Evolutionary conservation across 345 rosid species (phyloP), one percentile per base, ranked within the genome.

Genomic region (Hypericum androsaemum): DNA sequence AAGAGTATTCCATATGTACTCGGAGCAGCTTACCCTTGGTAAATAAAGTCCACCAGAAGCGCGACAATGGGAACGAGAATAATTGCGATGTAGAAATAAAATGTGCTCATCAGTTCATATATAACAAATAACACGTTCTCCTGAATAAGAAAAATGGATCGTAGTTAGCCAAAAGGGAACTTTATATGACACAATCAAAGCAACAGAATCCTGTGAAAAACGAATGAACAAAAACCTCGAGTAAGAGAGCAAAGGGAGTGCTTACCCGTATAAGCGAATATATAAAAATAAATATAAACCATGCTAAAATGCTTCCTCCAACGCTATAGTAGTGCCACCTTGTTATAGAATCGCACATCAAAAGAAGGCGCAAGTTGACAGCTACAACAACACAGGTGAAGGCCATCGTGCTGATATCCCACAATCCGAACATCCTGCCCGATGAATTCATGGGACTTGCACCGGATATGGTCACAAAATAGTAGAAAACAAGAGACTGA

Each of bases 391-490:
- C 84, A 70, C 97, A 83, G 36, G 97, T 86, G 78, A 88, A 94
- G 43, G 86, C 95, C 86, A 88, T 66, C 6, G 99, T 94, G 83
- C 99, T 88, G 70, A 94, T 82, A 59, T 94, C 99, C 99, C 99
- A 94, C 8, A 78, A 78, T 54, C 99, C 99, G 61, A 94, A 86
- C 38, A 76, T 68, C 86, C 64, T 82, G 53, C 99, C 97, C 0
- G 84, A 80, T 58, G 85, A 76, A 68, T 77, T 82, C 65, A 67
- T 68, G 57, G 83, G 89, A 15, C 75, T 56, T 15, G 68, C 67
- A 62, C 87, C 72, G 17, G 99, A 80, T 58, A 54, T 11, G 15
- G 84, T 64, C 57, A 76, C 83, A 37, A 84, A 88, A 73, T 73
- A 41, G 63, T 81, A 94, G 60, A 85, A 81, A 53, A 94, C 64